Percentiles rank a stretch among this genome's conserved stretches.
Evolutionary conservation across 306 rosid species (phyloP).

Genomic region (Cucumis cinereus): DNA sequence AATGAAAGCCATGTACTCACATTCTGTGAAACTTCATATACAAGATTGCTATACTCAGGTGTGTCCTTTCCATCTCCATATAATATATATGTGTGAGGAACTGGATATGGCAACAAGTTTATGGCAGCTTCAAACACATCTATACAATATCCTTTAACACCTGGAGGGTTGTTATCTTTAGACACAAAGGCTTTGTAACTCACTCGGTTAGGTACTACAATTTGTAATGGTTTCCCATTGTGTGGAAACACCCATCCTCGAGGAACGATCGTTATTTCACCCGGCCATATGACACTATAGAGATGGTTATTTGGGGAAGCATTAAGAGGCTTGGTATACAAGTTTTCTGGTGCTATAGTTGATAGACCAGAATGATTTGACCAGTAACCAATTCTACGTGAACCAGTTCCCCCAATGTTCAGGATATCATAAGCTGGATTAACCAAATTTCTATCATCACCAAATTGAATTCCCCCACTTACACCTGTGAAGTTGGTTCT

Average conservation of each 20-base stretch:
- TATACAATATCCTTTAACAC: conserved; percentile 64
- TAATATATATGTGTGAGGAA: conserved; percentile 44
- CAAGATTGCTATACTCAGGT: conserved; percentile 40
- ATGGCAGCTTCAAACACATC: conserved; percentile 84
- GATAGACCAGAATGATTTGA: conserved; percentile 58
- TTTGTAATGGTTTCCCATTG: conserved; percentile 73
- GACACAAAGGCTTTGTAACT: conserved; percentile 45
- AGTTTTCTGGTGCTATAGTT: conserved; percentile 40
- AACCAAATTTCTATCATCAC: conserved; percentile 37
- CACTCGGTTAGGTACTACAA: conserved; percentile 70
- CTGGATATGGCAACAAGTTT: conserved; percentile 67
- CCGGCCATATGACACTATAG: conserved; percentile 67
- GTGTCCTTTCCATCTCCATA: conserved; percentile 54
- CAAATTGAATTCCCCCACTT: conserved; percentile 61
- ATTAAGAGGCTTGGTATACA: conserved; percentile 24
- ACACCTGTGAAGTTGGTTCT: conserved; percentile 50
- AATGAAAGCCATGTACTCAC: conserved; percentile 40
- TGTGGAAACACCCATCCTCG: conserved; percentile 89
- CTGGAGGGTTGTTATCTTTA: conserved; percentile 47
- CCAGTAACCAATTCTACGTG: conserved; percentile 62
- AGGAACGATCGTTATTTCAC: conserved; percentile 36
- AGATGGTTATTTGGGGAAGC: conserved; percentile 30
- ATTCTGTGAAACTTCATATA: conserved; percentile 41
- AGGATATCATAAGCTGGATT: conserved; percentile 64
- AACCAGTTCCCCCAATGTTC: conserved; percentile 53